These are phyloP conservation scores for Clitocybe nebularis DNA, from an alignment of 1,284 basidiomycete genomes.

Conservation along the genomic window DNA sequence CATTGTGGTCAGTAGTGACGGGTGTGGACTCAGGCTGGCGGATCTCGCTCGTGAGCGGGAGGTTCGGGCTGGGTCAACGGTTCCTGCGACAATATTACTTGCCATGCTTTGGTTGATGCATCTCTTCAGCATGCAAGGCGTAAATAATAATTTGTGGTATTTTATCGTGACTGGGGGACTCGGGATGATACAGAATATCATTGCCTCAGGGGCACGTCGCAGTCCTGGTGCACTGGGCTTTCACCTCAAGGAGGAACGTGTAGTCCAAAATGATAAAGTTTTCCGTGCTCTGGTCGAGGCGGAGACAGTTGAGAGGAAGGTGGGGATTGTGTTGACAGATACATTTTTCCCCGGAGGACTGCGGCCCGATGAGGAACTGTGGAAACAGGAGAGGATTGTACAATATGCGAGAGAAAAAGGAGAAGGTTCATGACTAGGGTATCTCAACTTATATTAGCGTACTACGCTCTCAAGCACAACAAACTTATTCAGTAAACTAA, in stretches of 20 bases:
- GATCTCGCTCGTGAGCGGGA: slow-evolving; percentile 25
- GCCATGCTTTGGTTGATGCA: slow-evolving; percentile 4
- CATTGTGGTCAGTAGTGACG: slow-evolving; percentile 27
- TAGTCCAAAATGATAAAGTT: slow-evolving; percentile 3
- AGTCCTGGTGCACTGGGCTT: slow-evolving; percentile 4
- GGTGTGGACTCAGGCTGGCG: slow-evolving; percentile 22
- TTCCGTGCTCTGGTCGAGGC: neutral
- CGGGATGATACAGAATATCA: slow-evolving; percentile 8
- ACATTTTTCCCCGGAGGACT: slow-evolving; percentile 8
- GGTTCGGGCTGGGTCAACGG: neutral
- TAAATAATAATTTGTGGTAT: slow-evolving; percentile 4
- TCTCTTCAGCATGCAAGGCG: slow-evolving; percentile 4
- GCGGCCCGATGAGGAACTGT: slow-evolving; percentile 1
- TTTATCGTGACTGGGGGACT: neutral
- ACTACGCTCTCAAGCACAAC: too few relatives aligned
- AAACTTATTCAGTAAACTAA: too few relatives aligned
- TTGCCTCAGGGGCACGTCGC: slow-evolving; percentile 4
- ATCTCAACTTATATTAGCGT: too few relatives aligned
- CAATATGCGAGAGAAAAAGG: too few relatives aligned
- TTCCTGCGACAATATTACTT: neutral
- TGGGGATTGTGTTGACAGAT: neutral
- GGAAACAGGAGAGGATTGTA: too few relatives aligned
- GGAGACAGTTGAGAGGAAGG: neutral
- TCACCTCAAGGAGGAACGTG: neutral
- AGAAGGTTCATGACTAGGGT: too few relatives aligned